Evolutionary conservation across 2,329 filamentous ascomycete genomes (phyloP).

Genomic region (Dissoconium aciculare): DNA sequence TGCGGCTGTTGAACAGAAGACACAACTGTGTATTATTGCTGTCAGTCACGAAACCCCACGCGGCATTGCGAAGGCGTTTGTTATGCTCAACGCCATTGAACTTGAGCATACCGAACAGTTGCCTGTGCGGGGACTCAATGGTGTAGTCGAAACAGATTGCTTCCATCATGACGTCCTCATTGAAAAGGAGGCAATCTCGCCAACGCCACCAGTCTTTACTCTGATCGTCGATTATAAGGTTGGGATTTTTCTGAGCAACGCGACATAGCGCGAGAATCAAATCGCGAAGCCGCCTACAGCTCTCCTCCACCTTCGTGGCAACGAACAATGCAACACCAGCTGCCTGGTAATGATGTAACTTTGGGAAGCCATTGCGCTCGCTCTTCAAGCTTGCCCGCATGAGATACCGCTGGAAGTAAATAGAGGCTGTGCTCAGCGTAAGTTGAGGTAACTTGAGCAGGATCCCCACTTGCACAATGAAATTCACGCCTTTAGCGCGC

Average conservation of each 20-base stretch:
- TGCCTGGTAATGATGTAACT: constrained; percentile 74
- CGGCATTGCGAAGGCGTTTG: constrained; percentile 66
- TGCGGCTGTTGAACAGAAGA: constrained; percentile 60
- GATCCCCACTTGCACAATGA: constrained; percentile 87
- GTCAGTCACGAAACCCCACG: constrained; percentile 92
- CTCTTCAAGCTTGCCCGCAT: constrained; percentile 76
- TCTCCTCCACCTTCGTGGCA: constrained; percentile 94
- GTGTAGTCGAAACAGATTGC: constrained; percentile 86
- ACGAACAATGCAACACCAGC: constrained; percentile 85
- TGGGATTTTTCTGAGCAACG: constrained; percentile 85
- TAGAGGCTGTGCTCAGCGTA: constrained; percentile 78
- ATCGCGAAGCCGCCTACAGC: constrained; percentile 88
- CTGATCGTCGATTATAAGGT: constrained; percentile 84
- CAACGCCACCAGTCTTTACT: constrained; percentile 98
- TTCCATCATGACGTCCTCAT: constrained; percentile 87
- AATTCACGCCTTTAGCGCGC: constrained; percentile 85
- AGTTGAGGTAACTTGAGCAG: constrained; percentile 84
- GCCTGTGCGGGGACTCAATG: constrained; percentile 73
- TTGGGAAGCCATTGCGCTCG: constrained; percentile 47
- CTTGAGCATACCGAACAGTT: constrained; percentile 66
- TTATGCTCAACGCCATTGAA: constrained; percentile 62
- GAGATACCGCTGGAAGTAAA: constrained; percentile 92
- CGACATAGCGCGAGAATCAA: constrained; percentile 87
- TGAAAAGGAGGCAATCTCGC: constrained; percentile 82
- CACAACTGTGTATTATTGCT: constrained; percentile 72